Evolutionary conservation across 306 rosid species (phyloP), one percentile per base, ranked within the genome.

Genomic region (Vigna trinervia): DNA sequence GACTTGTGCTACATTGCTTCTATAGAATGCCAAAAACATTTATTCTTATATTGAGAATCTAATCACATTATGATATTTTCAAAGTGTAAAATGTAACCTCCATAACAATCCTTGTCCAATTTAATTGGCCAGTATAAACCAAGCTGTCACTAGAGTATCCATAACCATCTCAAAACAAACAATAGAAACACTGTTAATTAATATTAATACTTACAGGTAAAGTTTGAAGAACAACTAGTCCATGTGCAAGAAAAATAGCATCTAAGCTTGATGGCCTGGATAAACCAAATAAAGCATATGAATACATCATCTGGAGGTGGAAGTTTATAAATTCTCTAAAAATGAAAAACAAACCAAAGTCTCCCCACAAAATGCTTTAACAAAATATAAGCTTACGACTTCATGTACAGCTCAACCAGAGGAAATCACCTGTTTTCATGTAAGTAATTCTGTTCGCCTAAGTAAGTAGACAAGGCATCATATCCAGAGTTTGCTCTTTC

Each of bases 191-290:
- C 23, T 15, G 15, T 23, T 22, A 45, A 74, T 47, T 46, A 11
- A 46, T 45, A 77, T 61, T 73, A 59, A 81, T 83, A 85, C 98
- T 93, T 87, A 96, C 99, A 17, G 98, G 97, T 78, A 96, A 86
- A 65, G 92, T 96, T 61, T 91, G 89, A 86, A 93, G 91, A 81
- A 71, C 79, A 71, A 91, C 78, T 17, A 93, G 87, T 74, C 87
- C 89, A 81, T 93, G 99, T 0, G 97, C 96, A 61, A 91, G 86
- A 86, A 93, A 90, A 71, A 91, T 77, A 19, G 99, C 98, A 84
- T 96, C 99, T 83, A 96, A 78, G 75, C 99, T 96, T 54, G 99
- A 91, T 53, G 98, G 93, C 83, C 99, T 96, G 83, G 85, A 73
- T 22, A 48, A 81, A 76, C 53, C 80, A 20, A 78, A 78, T 46